A percentile compares a stretch with the other conserved stretches of the same genome.
These are phyloP conservation scores for Senecio squalidus DNA, from an alignment of 140 eudicot species.

Conservation along the genomic window DNA sequence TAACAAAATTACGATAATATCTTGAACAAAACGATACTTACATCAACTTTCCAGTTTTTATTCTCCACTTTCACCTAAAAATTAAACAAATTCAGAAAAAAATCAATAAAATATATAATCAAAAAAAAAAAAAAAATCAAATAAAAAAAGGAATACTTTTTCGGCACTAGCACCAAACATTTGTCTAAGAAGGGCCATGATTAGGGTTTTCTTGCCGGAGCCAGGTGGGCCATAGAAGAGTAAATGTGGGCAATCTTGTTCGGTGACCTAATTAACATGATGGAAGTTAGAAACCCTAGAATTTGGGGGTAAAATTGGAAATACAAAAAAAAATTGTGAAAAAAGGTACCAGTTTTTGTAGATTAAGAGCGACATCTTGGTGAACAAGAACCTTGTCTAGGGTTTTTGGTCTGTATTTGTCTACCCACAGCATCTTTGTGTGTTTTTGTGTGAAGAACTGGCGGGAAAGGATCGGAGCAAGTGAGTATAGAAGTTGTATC, in stretches of 20 bases:
- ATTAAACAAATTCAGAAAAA: not conserved
- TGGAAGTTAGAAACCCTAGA: constrained; percentile 15
- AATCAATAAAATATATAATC: not conserved
- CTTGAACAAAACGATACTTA: constrained; percentile 25
- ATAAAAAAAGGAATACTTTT: constrained; percentile 40
- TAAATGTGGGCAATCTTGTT: constrained; percentile 96
- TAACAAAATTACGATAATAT: not conserved
- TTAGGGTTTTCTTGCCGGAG: constrained; percentile 97
- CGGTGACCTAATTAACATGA: constrained; percentile 52
- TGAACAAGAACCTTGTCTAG: constrained; percentile 93
- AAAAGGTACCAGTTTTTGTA: constrained; percentile 74
- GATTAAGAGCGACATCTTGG: constrained; percentile 80
- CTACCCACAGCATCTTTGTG: constrained; percentile 85
- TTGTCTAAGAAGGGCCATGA: constrained; percentile 95
- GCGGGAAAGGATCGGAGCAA: constrained; percentile 35
- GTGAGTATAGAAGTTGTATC: not conserved
- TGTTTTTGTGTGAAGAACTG: constrained; percentile 27
- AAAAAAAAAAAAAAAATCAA: too few relatives aligned
- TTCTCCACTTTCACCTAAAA: constrained; percentile 92
- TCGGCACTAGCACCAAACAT: constrained; percentile 95
- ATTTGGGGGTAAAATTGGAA: not conserved
- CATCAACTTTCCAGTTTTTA: constrained; percentile 90
- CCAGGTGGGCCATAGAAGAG: constrained; percentile 93
- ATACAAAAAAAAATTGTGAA: not conserved
- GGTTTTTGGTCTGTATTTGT: constrained; percentile 90